Percentiles rank a stretch among this genome's conserved stretches.
These are phyloP conservation scores for Blastobotrys malaysiensis DNA, from an alignment of 1,139 yeast genomes.

Conservation along the genomic window DNA sequence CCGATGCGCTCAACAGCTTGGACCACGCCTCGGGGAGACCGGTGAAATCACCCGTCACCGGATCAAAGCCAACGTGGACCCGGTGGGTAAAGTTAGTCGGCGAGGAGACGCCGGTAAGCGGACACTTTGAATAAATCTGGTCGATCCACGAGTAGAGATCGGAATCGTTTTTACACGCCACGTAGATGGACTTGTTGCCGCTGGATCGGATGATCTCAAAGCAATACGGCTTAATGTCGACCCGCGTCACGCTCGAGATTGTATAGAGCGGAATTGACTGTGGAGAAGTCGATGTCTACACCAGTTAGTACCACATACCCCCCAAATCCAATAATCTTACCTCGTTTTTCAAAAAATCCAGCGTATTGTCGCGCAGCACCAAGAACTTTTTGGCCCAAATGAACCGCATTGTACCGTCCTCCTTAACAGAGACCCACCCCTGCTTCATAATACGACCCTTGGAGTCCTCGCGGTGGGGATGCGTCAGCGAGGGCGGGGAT, in stretches of 20 bases:
- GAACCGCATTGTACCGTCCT: conserved; percentile 72
- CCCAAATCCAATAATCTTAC: conserved; percentile 21
- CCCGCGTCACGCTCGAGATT: conserved; percentile 52
- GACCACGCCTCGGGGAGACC: conserved; percentile 44
- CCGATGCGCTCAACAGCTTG: conserved; percentile 37
- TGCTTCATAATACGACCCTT: conserved; percentile 26
- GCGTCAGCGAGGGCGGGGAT: conserved; percentile 3
- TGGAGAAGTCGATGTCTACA: conserved; percentile 21
- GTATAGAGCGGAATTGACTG: conserved; percentile 52
- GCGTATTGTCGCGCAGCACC: conserved; percentile 66
- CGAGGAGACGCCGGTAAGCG: conserved; percentile 59
- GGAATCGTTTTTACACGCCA: conserved; percentile 70
- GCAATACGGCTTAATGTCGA: conserved; percentile 63
- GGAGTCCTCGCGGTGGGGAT: conserved; percentile 12
- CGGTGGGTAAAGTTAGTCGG: conserved; percentile 43
- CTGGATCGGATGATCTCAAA: conserved; percentile 67
- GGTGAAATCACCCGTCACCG: conserved; percentile 41
- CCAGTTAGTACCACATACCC: conserved; percentile 5
- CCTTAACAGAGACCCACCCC: conserved; percentile 92
- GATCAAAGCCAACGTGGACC: conserved; percentile 45
- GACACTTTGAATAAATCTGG: conserved; percentile 81
- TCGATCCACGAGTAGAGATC: conserved; percentile 92
- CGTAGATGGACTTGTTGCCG: conserved; percentile 57
- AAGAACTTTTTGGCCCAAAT: conserved; percentile 89
- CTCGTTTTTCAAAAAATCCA: conserved; percentile 73